Evolutionary conservation across 2,329 filamentous ascomycete species (phyloP).

Genomic region (Botrytis medusae): DNA sequence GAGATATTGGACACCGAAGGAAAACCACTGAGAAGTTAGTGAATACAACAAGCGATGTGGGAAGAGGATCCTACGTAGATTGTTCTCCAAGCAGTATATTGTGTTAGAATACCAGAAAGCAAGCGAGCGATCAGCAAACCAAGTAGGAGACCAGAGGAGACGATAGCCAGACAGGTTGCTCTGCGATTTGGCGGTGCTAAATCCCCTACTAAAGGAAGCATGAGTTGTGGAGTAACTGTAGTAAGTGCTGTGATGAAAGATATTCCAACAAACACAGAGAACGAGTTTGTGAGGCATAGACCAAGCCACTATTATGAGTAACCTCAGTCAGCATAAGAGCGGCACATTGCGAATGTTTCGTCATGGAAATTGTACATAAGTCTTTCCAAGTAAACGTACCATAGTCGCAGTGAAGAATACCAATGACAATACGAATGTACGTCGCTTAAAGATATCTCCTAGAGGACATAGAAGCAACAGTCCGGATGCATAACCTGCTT

Average conservation of each 20-base stretch:
- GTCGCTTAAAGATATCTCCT: constrained; percentile 66
- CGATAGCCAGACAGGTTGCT: constrained; percentile 69
- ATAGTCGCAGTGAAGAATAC: constrained; percentile 67
- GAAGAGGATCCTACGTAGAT: constrained; percentile 53
- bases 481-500: constrained; percentile 75
- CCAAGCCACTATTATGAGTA: constrained; percentile 57
- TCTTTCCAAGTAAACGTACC: constrained; percentile 45
- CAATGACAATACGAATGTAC: constrained; percentile 68
- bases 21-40: constrained; percentile 56
- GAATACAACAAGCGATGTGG: background rate
- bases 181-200: constrained; percentile 68
- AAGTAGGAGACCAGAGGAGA: constrained; percentile 72
- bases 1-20: constrained; percentile 67
- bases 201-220: constrained; percentile 79
- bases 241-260: constrained; percentile 75
- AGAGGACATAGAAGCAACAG: constrained; percentile 73
- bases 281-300: constrained; percentile 66
- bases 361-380: background rate
- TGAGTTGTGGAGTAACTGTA: constrained; percentile 76
- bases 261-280: constrained; percentile 64
- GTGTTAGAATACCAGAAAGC: constrained; percentile 71
- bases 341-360: background rate
- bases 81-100: constrained; percentile 72
- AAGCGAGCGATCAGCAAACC: constrained; percentile 75
- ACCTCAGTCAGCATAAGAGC: background rate